Percentiles rank a stretch among this genome's conserved stretches.
Conservation (phyloP, 768 basidiomycete genomes). For the Tricholoma saponaceum region DNA sequence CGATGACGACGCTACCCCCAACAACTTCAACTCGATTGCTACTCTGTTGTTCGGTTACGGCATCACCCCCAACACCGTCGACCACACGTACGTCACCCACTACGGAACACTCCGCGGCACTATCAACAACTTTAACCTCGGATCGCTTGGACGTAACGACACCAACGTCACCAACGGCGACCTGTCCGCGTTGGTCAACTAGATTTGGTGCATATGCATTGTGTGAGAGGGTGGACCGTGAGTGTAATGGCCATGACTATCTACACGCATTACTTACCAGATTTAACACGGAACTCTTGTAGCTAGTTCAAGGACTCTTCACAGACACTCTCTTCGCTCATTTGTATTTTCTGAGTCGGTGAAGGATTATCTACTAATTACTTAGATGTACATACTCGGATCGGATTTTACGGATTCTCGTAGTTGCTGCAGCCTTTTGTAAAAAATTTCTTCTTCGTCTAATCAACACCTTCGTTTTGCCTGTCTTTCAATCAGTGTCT, state of each 20-base stretch:
- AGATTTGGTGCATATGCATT: neutral
- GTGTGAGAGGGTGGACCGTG: neutral
- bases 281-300: neutral
- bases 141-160: neutral
- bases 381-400: neutral
- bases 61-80: neutral
- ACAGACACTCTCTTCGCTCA: neutral
- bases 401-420: neutral
- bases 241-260: neutral
- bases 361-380: neutral
- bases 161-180: neutral
- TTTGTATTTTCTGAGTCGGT: neutral
- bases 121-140: neutral
- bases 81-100: neutral
- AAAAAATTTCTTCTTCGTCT: neutral
- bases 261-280: neutral
- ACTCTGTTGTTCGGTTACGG: neutral
- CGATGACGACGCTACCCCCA: neutral
- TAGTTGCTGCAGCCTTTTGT: neutral
- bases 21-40: neutral
- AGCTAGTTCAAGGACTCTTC: neutral
- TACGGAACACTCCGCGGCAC: neutral
- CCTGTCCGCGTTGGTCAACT: neutral
- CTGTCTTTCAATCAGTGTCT: no score
- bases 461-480: neutral